Conservation (phyloP, 2,329 filamentous ascomycete genomes). For the Coleophoma eucalyptorum region DNA sequence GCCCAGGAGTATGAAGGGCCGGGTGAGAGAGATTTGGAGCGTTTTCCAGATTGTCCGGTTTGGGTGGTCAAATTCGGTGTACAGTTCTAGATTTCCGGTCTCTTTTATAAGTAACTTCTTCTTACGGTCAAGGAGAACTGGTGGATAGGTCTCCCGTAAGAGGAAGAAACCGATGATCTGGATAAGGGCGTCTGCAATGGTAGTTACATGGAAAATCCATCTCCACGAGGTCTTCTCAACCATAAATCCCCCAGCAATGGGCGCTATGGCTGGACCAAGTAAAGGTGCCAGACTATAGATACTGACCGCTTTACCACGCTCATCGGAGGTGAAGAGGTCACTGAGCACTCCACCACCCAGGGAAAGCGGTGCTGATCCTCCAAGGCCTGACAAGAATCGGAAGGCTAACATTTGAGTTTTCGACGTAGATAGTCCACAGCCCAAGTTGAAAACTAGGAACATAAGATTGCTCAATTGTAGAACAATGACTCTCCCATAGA, state of each 20-base stretch:
- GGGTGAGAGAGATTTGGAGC: slow-evolving; percentile 37
- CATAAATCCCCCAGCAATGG: slow-evolving; percentile 48
- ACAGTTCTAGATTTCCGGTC: slow-evolving; percentile 41
- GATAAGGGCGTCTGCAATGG: slow-evolving; percentile 37
- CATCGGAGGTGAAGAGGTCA: slow-evolving; percentile 43
- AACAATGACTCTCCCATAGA: slow-evolving; percentile 40
- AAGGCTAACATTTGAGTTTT: slow-evolving; percentile 40
- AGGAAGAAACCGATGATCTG: slow-evolving; percentile 39
- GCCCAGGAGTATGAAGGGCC: slow-evolving; percentile 44
- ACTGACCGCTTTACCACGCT: slow-evolving; percentile 39
- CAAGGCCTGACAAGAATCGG: slow-evolving; percentile 44
- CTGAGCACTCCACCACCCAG: slow-evolving; percentile 39
- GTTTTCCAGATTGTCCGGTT: slow-evolving; percentile 27
- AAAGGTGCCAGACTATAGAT: slow-evolving; percentile 28
- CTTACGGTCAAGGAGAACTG: slow-evolving; percentile 41
- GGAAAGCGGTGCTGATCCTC: slow-evolving; percentile 40
- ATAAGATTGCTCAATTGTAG: slow-evolving; percentile 42
- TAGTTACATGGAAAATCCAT: slow-evolving; percentile 48
- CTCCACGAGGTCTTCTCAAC: slow-evolving; percentile 43
- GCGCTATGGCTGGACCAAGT: slow-evolving; percentile 29
- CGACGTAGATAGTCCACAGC: slow-evolving; percentile 41
- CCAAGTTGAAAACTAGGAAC: slow-evolving; percentile 51
- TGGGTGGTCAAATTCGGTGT: slow-evolving; percentile 50
- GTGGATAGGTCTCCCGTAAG: slow-evolving; percentile 45
- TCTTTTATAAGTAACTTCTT: slow-evolving; percentile 39